A percentile compares a stretch with the other conserved stretches of the same genome.
Conservation (phyloP, 2,329 filamentous ascomycete genomes). For the Diaporthe australafricana region DNA sequence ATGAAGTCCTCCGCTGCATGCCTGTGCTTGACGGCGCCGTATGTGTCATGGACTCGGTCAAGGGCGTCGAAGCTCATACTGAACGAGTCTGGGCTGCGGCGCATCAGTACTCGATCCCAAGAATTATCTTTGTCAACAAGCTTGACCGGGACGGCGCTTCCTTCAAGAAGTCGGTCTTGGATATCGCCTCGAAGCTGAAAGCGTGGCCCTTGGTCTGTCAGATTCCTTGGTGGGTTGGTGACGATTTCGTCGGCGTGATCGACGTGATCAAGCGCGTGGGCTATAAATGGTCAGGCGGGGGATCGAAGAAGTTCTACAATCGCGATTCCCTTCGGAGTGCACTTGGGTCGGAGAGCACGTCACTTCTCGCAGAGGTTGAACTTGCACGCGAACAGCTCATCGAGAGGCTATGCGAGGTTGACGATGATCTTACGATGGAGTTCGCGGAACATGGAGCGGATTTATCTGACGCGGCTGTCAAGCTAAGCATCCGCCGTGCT, state of each 20-base stretch:
- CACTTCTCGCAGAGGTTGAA: slow-evolving; percentile 75
- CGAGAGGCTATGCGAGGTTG: slow-evolving; percentile 87
- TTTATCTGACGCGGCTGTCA: slow-evolving; percentile 75
- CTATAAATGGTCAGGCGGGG: slow-evolving; percentile 74
- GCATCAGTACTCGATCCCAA: slow-evolving; percentile 84
- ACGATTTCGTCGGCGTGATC: slow-evolving; percentile 83
- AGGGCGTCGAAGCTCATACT: slow-evolving; percentile 89
- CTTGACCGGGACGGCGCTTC: slow-evolving; percentile 84
- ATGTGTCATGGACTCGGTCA: slow-evolving; percentile 51
- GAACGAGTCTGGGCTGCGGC: slow-evolving; percentile 97
- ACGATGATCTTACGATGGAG: slow-evolving; percentile 85
- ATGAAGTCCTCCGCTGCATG: slow-evolving; percentile 92
- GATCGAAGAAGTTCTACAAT: slow-evolving; percentile 46
- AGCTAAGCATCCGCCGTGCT: slow-evolving; percentile 78
- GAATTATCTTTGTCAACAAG: slow-evolving; percentile 86
- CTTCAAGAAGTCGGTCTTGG: slow-evolving; percentile 86
- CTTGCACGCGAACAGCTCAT: slow-evolving; percentile 82
- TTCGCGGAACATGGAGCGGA: slow-evolving; percentile 85
- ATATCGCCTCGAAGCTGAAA: slow-evolving; percentile 82
- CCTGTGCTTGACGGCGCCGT: slow-evolving; percentile 50
- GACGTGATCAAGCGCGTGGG: slow-evolving; percentile 83
- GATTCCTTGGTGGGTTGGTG: slow-evolving; percentile 92
- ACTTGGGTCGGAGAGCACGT: slow-evolving; percentile 64
- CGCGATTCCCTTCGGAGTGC: slow-evolving; percentile 43
- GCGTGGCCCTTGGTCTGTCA: slow-evolving; percentile 93